Evolutionary conservation across 495 filamentous ascomycete species (phyloP), one percentile per base, ranked within the genome.

Genomic region (Xylaria grammica): DNA sequence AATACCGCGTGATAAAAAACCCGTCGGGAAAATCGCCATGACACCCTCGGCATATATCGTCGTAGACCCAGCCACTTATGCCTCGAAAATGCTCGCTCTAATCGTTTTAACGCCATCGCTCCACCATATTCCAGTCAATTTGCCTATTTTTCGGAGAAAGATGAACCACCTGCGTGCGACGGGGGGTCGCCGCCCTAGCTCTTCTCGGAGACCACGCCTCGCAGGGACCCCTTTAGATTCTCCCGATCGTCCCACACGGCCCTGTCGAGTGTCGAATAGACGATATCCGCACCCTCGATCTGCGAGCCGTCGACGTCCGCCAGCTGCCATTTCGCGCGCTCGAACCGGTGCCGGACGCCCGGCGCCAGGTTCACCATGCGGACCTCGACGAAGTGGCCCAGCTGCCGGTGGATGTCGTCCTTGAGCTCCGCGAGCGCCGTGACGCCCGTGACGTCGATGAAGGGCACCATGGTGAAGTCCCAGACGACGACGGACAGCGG

Each of bases 361-460:
- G 56, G 22, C 5, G 52, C 53, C 65, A 78, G 45, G 10, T 72
- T 75, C 19, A 73, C 69, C 19, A 79, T 56, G 4, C 77, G 55
- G 4, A 79, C 65, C 54, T 75, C 65, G 30, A 75, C 64, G 5
- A 67, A 65, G 24, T 58, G 50, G 0, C 75, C 72, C 3, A 72
- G 67, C 60, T 67, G 71, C 0, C 66, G 52, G 4, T 62, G 53
- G 0, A 78, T 50, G 10, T 75, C 73, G 20, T 69, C 70, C 51
- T 72, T 74, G 22, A 76, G 61, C 64, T 77, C 74, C 8, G 60
- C 69, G 0, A 78, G 59, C 0, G 71, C 73, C 9, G 72, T 72
- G 6, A 78, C 40, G 4, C 74, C 74, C 0, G 74, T 74, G 3
- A 65, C 57, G 46, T 78, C 76, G 29, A 77, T 60, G 50, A 73